Percentiles rank a stretch among this genome's conserved stretches.
These are phyloP conservation scores for Pseudozyma hubeiensis DNA, from an alignment of 1,284 basidiomycete genomes.

Conservation along the genomic window DNA sequence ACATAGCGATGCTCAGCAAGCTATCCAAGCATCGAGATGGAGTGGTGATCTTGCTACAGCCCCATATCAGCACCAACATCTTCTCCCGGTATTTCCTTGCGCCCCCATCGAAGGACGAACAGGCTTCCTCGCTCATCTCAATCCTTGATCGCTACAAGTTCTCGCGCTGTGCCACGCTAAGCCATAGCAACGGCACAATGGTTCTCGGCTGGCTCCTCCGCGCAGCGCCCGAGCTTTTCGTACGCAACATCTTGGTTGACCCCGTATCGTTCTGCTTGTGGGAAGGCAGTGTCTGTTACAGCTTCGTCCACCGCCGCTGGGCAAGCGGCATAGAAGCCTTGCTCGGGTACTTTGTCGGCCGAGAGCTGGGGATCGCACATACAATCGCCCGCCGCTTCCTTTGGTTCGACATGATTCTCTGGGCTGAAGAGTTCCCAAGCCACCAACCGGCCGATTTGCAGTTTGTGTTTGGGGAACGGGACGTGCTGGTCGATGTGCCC, in stretches of 20 bases:
- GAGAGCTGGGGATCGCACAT: constrained; percentile 34
- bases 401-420: constrained; percentile 36
- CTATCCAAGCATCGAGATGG: constrained; percentile 23
- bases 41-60: constrained; percentile 38
- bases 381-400: constrained; percentile 36
- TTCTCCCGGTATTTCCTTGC: constrained; percentile 17
- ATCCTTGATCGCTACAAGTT: constrained; percentile 14
- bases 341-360: constrained; percentile 46
- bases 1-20: constrained; percentile 22
- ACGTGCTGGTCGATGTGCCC: constrained; percentile 3
- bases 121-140: constrained; percentile 18
- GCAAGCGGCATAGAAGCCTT: constrained; percentile 34
- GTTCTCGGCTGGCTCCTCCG: constrained; percentile 38
- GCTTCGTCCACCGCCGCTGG: constrained; percentile 30
- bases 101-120: constrained; percentile 30
- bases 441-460: constrained; percentile 4
- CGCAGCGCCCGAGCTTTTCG: constrained; percentile 23
- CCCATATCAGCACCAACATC: constrained; percentile 34
- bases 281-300: constrained; percentile 39
- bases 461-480: not conserved
- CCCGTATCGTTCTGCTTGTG: constrained; percentile 47
- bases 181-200: constrained; percentile 45
- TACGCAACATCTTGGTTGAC: constrained; percentile 35
- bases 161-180: constrained; percentile 12
- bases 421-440: constrained; percentile 31